Evolutionary conservation across 2,329 filamentous ascomycete species (phyloP).

Genomic region (Apiospora kogelbergensis): DNA sequence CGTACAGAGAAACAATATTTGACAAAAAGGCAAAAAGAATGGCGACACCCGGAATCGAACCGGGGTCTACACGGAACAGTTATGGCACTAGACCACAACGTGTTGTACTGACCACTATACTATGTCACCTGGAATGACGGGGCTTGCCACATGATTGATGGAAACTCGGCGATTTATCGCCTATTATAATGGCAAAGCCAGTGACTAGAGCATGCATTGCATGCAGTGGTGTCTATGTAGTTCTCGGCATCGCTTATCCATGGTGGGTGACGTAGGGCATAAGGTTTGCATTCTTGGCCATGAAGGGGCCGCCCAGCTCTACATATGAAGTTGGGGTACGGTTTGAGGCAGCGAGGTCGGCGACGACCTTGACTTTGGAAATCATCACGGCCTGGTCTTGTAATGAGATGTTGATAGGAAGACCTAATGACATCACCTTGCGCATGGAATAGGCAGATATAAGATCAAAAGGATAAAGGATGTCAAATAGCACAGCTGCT

Average conservation of each 20-base stretch:
- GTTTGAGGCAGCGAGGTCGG: not conserved
- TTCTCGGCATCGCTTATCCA: not conserved
- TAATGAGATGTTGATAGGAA: too few relatives aligned
- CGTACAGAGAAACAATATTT: too few relatives aligned
- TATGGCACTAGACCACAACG: not conserved
- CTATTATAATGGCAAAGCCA: not conserved
- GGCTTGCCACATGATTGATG: not conserved
- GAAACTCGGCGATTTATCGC: not conserved
- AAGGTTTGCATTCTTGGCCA: not conserved
- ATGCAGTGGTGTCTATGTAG: not conserved
- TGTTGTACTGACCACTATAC: conserved; percentile 14
- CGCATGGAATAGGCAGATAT: too few relatives aligned
- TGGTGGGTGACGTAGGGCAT: not conserved
- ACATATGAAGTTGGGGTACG: not conserved
- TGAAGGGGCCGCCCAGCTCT: not conserved
- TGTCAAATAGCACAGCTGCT: too few relatives aligned
- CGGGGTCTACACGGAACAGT: conserved; percentile 13
- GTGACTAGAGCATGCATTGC: not conserved
- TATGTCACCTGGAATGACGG: conserved; percentile 6
- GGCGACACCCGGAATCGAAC: conserved; percentile 14
- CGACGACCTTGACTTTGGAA: not conserved
- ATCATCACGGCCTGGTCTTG: not conserved
- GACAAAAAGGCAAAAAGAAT: not conserved
- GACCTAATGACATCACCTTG: too few relatives aligned
- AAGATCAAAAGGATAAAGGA: too few relatives aligned